These are phyloP conservation scores for Trichophyton mentagrophytes DNA, from an alignment of 2,329 filamentous ascomycete species.

Conservation along the genomic window DNA sequence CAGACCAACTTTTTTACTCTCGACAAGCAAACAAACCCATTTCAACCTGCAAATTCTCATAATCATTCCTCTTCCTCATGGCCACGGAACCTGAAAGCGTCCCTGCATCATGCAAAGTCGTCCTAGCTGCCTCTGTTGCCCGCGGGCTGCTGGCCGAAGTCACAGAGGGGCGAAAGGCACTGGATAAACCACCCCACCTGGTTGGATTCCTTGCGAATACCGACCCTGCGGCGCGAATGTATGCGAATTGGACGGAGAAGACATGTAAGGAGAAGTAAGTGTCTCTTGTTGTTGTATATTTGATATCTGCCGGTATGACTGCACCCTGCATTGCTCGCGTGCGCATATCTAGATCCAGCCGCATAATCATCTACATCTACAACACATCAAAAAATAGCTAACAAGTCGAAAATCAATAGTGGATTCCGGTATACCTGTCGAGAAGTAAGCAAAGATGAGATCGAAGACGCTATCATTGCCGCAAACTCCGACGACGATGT, in stretches of 20 bases:
- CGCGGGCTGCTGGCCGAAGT: constrained; percentile 70
- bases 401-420: constrained; percentile 34
- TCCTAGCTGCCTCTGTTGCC: constrained; percentile 77
- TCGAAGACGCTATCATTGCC: constrained; percentile 76
- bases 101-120: constrained; percentile 65
- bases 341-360: not conserved
- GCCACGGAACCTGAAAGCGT: constrained; percentile 20
- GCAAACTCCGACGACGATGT: constrained; percentile 68
- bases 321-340: not conserved
- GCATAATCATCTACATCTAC: not conserved
- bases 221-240: constrained; percentile 82
- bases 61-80: constrained; percentile 16
- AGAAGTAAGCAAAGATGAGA: constrained; percentile 68
- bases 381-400: not conserved
- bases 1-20: not conserved
- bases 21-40: not conserved
- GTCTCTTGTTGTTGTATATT: not conserved
- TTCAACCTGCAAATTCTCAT: not conserved
- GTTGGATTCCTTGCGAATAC: constrained; percentile 86
- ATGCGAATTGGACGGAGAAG: constrained; percentile 95
- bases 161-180: constrained; percentile 56
- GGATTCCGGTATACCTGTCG: constrained; percentile 83
- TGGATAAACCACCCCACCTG: constrained; percentile 63
- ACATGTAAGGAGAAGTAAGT: constrained; percentile 90
- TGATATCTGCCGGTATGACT: not conserved